phyloP scores from a whole-genome alignment of 768 basidiomycete species.

The Podaxis carcinomalis region DNA sequence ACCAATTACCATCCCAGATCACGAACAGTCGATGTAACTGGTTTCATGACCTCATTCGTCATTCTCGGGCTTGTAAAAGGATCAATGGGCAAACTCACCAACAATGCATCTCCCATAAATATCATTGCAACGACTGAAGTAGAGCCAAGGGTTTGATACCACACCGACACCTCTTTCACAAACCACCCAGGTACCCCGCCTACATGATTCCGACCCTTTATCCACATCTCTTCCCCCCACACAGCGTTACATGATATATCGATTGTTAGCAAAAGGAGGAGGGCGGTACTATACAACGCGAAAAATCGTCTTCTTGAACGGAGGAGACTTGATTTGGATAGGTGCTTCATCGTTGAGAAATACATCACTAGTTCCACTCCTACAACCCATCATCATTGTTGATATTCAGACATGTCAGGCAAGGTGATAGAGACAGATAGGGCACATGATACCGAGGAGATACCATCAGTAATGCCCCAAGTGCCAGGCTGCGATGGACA shows the following conservation, averaged over 20 bases:
- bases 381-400: conserved; percentile 8
- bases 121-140: conserved; percentile 23
- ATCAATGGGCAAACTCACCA: conserved; percentile 17
- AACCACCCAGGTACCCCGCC: conserved; percentile 25
- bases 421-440: not conserved
- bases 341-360: conserved; percentile 19
- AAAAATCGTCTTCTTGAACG: conserved; percentile 20
- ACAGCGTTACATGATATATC: conserved; percentile 25
- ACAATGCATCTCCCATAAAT: conserved; percentile 27
- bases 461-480: not conserved
- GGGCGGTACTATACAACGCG: conserved; percentile 22
- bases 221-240: conserved; percentile 29
- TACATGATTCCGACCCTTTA: conserved; percentile 20
- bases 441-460: not conserved
- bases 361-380: conserved; percentile 27
- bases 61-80: not conserved
- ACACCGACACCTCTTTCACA: conserved; percentile 22
- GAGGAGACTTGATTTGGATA: not conserved
- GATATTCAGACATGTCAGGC: not conserved
- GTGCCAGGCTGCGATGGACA: not conserved
- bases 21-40: conserved; percentile 27
- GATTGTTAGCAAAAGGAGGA: conserved; percentile 24
- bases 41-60: not conserved
- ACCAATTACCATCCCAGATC: conserved; percentile 22
- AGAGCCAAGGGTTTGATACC: conserved; percentile 27